Base-by-base conservation (phyloP, 345 rosid species). In the Arabidopsis arenosa region DNA sequence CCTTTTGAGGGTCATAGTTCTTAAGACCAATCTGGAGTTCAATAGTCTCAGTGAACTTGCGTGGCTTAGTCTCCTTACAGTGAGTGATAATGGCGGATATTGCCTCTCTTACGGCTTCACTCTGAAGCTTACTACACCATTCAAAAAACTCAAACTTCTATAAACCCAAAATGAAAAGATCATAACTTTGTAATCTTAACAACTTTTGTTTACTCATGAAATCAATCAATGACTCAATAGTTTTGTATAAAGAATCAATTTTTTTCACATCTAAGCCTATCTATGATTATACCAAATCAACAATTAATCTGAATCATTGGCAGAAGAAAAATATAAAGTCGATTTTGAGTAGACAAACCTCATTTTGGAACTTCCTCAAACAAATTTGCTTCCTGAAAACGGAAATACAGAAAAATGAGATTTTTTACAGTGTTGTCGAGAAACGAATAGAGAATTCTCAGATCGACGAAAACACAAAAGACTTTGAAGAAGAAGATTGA, bases 1-100 rank as follows among this genome's bases (percentile, higher is more conserved):
- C 98, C 78, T 93, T 93, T 48, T 93, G 98, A 1, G 97, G 96
- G 69, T 91, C 98, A 63, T 93, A 93, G 82, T 93, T 93, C 80
- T 92, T 92, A 70, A 94, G 86, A 21, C 98, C 98, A 79, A 94
- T 92, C 87, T 94, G 95, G 18, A 94, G 93, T 56, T 94, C 98
- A 56, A 94, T 82, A 0, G 97, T 92, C 92, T 94, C 97, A 0
- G 89, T 84, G 78, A 94, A 92, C 59, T 92, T 90, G 3, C 96
- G 83, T 1, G 78, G 78, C 21, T 86, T 82, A 33, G 86, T 94
- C 80, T 92, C 98, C 28, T 82, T 81, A 3, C 84, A 80, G 43
- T 84, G 76, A 57, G 70, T 71, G 83, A 72, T 64, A 64, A 94
- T 86, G 21, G 74, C 66, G 1, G 95, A 14, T 49, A 94, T 89